phyloP scores from a whole-genome alignment of 306 rosid genomes.

The Inga leiocalycina region DNA sequence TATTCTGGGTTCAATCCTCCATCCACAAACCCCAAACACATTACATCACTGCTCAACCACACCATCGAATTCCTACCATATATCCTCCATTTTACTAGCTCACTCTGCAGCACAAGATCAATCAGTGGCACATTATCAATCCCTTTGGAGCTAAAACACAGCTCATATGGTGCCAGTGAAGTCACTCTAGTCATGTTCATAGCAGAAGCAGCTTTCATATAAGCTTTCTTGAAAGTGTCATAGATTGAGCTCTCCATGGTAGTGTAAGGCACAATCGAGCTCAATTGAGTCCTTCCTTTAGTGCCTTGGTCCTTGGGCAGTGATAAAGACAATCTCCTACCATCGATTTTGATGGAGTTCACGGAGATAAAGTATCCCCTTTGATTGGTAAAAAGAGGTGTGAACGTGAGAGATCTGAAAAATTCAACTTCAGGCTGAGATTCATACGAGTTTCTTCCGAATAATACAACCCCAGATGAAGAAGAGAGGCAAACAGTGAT shows the following conservation, averaged over 20 bases:
- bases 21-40: slow-evolving; percentile 60
- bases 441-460: slow-evolving; percentile 12
- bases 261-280: slow-evolving; percentile 63
- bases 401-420: slow-evolving; percentile 51
- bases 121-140: slow-evolving; percentile 43
- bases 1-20: slow-evolving; percentile 51
- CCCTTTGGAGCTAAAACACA: slow-evolving; percentile 42
- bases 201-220: slow-evolving; percentile 39
- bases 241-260: slow-evolving; percentile 51
- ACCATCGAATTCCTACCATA: slow-evolving; percentile 59
- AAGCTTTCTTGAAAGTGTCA: slow-evolving; percentile 41
- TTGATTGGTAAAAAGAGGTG: slow-evolving; percentile 46
- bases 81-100: slow-evolving; percentile 58
- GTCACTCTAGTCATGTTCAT: slow-evolving; percentile 52
- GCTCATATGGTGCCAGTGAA: slow-evolving; percentile 50
- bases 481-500: slow-evolving; percentile 61
- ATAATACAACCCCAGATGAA: slow-evolving; percentile 50
- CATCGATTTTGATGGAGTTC: slow-evolving; percentile 47
- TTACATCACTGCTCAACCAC: slow-evolving; percentile 35
- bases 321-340: slow-evolving; percentile 40
- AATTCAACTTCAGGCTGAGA: slow-evolving; percentile 32
- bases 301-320: slow-evolving; percentile 15
- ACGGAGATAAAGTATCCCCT: slow-evolving; percentile 55
- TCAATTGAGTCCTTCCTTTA: slow-evolving; percentile 42
- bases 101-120: slow-evolving; percentile 63